Conservation (phyloP, 176 grass and related monocot genomes). For the Raddia distichophylla region DNA sequence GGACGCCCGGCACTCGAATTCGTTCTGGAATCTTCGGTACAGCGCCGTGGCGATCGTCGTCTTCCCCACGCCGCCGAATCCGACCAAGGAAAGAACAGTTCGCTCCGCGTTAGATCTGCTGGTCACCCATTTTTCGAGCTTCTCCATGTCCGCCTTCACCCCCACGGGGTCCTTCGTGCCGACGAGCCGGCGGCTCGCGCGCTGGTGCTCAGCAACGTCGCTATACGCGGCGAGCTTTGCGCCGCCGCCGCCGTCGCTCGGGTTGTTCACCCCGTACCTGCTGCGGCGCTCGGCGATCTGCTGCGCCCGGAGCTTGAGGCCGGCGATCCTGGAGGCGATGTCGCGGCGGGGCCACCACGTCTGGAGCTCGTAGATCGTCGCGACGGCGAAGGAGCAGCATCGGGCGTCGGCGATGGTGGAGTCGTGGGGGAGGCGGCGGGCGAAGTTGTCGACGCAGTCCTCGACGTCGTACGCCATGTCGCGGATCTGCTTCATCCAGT, state of each 20-base stretch:
- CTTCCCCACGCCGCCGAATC: constrained; percentile 24
- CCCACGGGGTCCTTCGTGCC: constrained; percentile 10
- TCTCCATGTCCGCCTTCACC: not conserved
- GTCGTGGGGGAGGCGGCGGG: constrained; percentile 8
- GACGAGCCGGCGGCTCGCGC: not conserved
- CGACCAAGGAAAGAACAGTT: constrained; percentile 15
- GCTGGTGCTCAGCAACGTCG: constrained; percentile 15
- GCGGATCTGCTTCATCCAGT: constrained; percentile 41
- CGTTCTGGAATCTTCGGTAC: not conserved
- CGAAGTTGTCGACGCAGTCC: constrained; percentile 29
- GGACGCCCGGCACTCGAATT: not conserved
- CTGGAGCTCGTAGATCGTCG: not conserved
- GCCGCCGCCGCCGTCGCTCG: not conserved
- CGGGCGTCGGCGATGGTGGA: not conserved
- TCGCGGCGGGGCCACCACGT: constrained; percentile 27
- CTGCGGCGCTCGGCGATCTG: not conserved
- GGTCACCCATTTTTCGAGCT: not conserved
- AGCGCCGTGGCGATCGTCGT: constrained; percentile 22
- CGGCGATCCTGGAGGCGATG: not conserved
- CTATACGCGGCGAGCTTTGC: not conserved
- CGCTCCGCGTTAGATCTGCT: rapidly evolving
- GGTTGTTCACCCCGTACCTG: constrained; percentile 11
- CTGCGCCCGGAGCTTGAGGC: constrained; percentile 25
- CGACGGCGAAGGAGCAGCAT: not conserved
- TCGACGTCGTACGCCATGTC: constrained; percentile 8